Evolutionary conservation across 495 filamentous ascomycete species (phyloP), one percentile per base, ranked within the genome.

Genomic region (Penicillium coffeae): DNA sequence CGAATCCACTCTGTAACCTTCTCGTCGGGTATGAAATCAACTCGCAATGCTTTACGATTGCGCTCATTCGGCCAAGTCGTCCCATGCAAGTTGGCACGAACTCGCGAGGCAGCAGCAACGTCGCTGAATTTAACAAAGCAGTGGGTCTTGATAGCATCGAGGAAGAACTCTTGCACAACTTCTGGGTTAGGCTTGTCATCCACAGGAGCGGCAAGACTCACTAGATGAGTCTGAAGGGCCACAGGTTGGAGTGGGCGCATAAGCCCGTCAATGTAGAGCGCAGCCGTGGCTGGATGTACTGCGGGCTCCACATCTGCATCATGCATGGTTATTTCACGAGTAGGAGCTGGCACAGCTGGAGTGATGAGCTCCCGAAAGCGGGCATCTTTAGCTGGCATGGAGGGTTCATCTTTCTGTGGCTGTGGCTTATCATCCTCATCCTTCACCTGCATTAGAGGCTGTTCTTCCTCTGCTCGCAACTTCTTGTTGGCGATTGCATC

Each of bases 261-360:
- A 38, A 98, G 79, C 55, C 95, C 82, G 56, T 86, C 85, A 58
- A 98, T 94, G 70, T 96, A 98, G 39, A 98, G 73, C 34, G 89
- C 83, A 25, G 85, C 63, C 5, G 93, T 98, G 2, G 89, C 89
- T 9, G 86, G 80, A 69, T 97, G 93, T 20, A 87, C 66, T 3
- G 91, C 81, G 9, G 90, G 85, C 38, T 73, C 71, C 21, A 86
- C 75, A 18, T 72, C 51, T 20, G 48, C 69, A 47, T 76, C 81
- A 42, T 74, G 67, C 62, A 54, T 73, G 14, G 48, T 53, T 14
- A 64, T 51, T 22, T 50, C 44, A 14, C 46, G 62, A 21, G 48
- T 25, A 15, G 55, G 56, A 8, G 58, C 58, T 13, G 45, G 38
- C 34, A 58, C 58, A 6, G 49, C 42, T 15, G 61, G 47, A n/a